Evolutionary conservation across 2,329 filamentous ascomycete species (phyloP), one percentile per base, ranked within the genome.

Genomic region (Knufia fluminis): DNA sequence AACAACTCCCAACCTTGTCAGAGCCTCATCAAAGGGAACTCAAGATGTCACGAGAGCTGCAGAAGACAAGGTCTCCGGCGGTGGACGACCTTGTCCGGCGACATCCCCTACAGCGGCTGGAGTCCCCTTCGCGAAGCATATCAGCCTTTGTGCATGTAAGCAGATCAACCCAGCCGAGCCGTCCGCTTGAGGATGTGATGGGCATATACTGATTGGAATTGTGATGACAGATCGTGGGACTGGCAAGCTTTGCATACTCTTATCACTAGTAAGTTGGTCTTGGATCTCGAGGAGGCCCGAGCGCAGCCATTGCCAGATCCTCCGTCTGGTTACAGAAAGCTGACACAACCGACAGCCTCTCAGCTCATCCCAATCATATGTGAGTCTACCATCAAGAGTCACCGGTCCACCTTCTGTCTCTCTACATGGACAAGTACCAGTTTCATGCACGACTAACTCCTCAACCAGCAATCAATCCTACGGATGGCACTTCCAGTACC

Each of bases 401-500:
- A 47, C 24, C 39, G 52, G 22, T 48, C 49, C 39, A 45, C 46
- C 35, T 49, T 54, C 26, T 46, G 26, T 28, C 6, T 12, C 26
- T 35, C 38, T 53, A 46, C 32, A 32, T 35, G 45, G 32, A 22
- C 26, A 23, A 14, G 32, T 22, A 31, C 51, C 12, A 39, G 49
- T 52, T 54, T 48, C 24, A 10, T 14, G 6, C 10, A n/a, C n/a
- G n/a, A n/a, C n/a, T n/a, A n/a, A 4, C 19, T n/a, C 38, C 22
- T 23, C 20, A 51, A n/a, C n/a, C 55, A 78, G 72, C 36, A 80
- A 77, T 56, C 68, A 77, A 12, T 75, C 76, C 31, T 82, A 79
- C 62, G 79, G 79, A 57, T 82, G 79, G 78, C 79, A 83, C 60
- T 73, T 82, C 53, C 79, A 82, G 65, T 82, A 79, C 60, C 68